Conservation (phyloP, 2,329 filamentous ascomycete genomes). For the Penicillium sp. region DNA sequence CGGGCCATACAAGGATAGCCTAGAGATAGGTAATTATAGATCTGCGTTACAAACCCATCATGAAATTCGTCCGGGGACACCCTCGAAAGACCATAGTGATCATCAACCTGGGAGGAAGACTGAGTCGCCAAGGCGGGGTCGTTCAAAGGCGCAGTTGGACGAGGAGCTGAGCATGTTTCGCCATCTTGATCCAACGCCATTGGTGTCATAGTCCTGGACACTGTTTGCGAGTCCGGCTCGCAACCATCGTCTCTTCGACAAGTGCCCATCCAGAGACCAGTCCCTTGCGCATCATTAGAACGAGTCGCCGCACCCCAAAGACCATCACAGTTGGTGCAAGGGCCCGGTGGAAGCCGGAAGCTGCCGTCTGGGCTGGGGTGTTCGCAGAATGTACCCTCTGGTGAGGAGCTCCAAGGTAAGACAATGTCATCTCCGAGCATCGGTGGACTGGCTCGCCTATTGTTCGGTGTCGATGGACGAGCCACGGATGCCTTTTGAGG, state of each 20-base stretch:
- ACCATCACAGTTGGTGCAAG: conserved; percentile 51
- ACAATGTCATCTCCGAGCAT: conserved; percentile 79
- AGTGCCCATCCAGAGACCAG: conserved; percentile 42
- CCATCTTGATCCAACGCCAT: conserved; percentile 16
- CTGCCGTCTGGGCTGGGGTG: conserved; percentile 59
- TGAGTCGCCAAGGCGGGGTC: no score
- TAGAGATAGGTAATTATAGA: conserved; percentile 93
- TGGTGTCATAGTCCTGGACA: conserved; percentile 26
- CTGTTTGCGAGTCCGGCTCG: conserved; percentile 9
- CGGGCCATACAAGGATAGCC: conserved; percentile 83
- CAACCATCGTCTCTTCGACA: conserved; percentile 28
- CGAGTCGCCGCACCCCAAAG: conserved; percentile 72
- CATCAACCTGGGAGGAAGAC: no score
- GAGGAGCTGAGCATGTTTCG: background rate
- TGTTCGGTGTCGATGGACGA: conserved; percentile 45
- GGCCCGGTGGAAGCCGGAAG: conserved; percentile 46
- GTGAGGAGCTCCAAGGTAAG: conserved; percentile 77
- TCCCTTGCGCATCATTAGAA: conserved; percentile 33
- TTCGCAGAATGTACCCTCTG: conserved; percentile 77
- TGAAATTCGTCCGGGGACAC: conserved; percentile 59
- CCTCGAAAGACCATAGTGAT: conserved; percentile 32
- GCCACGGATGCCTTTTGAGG: conserved; percentile 35
- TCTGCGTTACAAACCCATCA: conserved; percentile 83
- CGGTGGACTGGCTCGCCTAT: conserved; percentile 59
- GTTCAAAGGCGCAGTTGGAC: no score